Evolutionary conservation across 208 protist genomes (phyloP).

Genomic region (Wallacemonas rigidus): DNA sequence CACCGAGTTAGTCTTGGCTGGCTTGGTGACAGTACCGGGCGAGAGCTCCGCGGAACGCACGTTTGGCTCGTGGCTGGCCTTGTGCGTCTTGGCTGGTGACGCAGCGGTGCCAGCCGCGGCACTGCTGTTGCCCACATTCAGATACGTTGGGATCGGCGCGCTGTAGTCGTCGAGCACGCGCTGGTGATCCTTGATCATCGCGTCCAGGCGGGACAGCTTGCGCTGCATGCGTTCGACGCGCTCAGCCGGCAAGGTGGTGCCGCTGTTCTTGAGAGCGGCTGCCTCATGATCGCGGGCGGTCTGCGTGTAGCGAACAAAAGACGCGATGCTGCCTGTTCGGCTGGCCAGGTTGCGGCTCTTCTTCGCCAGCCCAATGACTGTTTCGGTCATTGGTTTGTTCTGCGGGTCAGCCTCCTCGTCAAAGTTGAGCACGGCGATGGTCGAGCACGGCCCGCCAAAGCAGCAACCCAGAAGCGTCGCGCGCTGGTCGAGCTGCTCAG

Average conservation of each 20-base stretch:
- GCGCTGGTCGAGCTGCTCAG: conserved; percentile 20
- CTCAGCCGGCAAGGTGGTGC: background rate
- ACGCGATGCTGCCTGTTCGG: conserved; percentile 35
- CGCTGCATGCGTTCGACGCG: conserved; percentile 14
- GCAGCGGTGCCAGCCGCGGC: background rate
- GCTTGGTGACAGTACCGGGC: background rate
- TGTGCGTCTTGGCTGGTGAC: background rate
- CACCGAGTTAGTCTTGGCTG: background rate
- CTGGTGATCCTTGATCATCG: conserved; percentile 40
- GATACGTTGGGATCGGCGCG: conserved; percentile 33
- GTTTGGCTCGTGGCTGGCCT: background rate
- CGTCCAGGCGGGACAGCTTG: conserved; percentile 34
- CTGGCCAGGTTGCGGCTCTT: conserved; percentile 37
- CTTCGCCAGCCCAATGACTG: conserved; percentile 34
- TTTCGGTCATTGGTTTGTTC: conserved; percentile 32
- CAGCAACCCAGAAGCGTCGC: conserved; percentile 30
- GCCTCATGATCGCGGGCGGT: conserved; percentile 25
- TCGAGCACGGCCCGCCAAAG: conserved; percentile 45
- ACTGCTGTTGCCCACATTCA: conserved; percentile 2
- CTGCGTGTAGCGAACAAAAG: conserved; percentile 42
- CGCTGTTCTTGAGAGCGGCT: conserved; percentile 6
- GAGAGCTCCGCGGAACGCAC: conserved; percentile 8
- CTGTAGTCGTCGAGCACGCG: conserved; percentile 33
- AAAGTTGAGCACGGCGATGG: conserved; percentile 37
- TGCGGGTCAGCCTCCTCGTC: conserved; percentile 25